Percentiles rank a stretch among this genome's conserved stretches.
These are phyloP conservation scores for Umbelopsis vinacea DNA, from an alignment of 192 early-diverging fungal genomes.

Conservation along the genomic window DNA sequence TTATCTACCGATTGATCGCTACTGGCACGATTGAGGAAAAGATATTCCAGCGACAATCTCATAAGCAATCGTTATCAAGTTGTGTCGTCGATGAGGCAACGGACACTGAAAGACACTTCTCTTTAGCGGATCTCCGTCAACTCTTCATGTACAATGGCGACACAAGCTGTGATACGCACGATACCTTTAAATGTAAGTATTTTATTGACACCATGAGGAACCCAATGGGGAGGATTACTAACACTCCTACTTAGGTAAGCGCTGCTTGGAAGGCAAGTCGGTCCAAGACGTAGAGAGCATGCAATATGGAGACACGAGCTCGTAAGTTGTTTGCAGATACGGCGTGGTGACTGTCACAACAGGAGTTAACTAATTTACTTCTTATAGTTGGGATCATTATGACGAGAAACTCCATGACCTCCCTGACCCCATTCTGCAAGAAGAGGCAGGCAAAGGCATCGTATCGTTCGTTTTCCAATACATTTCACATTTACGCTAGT, in stretches of 20 bases:
- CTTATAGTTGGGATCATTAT: slow-evolving; percentile 76
- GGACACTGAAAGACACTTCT: slow-evolving; percentile 95
- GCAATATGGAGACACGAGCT: slow-evolving; percentile 78
- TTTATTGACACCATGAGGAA: no score
- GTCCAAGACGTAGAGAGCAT: slow-evolving; percentile 62
- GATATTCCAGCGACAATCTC: slow-evolving; percentile 94
- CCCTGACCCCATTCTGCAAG: slow-evolving; percentile 64
- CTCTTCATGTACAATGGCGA: slow-evolving; percentile 82
- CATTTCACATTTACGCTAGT: slow-evolving; percentile 55
- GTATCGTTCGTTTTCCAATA: slow-evolving; percentile 86
- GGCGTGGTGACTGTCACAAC: background rate
- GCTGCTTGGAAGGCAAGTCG: slow-evolving; percentile 89
- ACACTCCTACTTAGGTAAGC: slow-evolving; percentile 36
- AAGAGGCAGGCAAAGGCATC: slow-evolving; percentile 58
- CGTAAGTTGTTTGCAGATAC: slow-evolving; percentile 39
- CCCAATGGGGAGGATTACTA: no score
- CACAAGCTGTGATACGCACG: slow-evolving; percentile 90
- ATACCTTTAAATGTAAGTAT: slow-evolving; percentile 92
- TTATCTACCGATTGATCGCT: slow-evolving; percentile 96
- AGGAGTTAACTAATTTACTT: background rate
- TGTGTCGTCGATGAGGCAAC: slow-evolving; percentile 96
- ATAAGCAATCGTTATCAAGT: slow-evolving; percentile 84
- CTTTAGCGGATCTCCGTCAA: slow-evolving; percentile 84
- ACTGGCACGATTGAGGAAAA: slow-evolving; percentile 99
- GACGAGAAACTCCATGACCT: slow-evolving; percentile 58